These are phyloP conservation scores for Acorus gramineus DNA, from an alignment of 106 monocot species.

Conservation along the genomic window DNA sequence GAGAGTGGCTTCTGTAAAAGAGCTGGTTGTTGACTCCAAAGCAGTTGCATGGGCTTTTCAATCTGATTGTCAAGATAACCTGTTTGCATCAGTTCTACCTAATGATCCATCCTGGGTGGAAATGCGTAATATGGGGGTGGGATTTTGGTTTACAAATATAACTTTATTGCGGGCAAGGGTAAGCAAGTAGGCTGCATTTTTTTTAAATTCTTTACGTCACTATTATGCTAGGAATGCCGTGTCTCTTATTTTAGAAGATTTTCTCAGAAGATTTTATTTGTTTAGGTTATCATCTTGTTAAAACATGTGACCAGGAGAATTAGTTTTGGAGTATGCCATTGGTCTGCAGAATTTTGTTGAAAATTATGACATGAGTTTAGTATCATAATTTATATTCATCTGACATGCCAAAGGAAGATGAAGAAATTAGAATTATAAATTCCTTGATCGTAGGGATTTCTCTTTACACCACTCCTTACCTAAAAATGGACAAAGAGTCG, in stretches of 20 bases:
- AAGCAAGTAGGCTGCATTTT: slow-evolving; percentile 2
- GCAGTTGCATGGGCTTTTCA: slow-evolving; percentile 79
- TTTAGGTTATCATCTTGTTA: no score
- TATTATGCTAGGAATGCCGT: neutral
- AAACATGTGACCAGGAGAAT: no score
- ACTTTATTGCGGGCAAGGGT: slow-evolving; percentile 65
- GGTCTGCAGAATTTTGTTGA: no score
- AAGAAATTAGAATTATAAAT: no score
- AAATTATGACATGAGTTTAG: no score
- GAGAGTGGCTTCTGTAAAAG: slow-evolving; percentile 27
- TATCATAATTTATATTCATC: no score
- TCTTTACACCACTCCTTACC: no score
- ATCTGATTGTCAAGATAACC: slow-evolving; percentile 85
- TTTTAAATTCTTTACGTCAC: neutral
- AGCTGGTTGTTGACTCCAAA: slow-evolving; percentile 32
- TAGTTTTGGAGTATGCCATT: no score
- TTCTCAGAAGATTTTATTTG: neutral
- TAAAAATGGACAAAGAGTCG: no score
- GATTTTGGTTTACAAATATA: slow-evolving; percentile 71
- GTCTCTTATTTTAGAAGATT: neutral
- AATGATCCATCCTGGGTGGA: slow-evolving; percentile 80
- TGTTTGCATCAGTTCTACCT: slow-evolving; percentile 67
- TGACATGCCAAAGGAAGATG: no score
- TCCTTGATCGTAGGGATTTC: no score
- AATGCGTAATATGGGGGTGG: slow-evolving; percentile 78